Percentiles rank a stretch among this genome's conserved stretches.
These are phyloP conservation scores for Pyrus pyrifolia DNA, from an alignment of 306 rosid species.

Conservation along the genomic window DNA sequence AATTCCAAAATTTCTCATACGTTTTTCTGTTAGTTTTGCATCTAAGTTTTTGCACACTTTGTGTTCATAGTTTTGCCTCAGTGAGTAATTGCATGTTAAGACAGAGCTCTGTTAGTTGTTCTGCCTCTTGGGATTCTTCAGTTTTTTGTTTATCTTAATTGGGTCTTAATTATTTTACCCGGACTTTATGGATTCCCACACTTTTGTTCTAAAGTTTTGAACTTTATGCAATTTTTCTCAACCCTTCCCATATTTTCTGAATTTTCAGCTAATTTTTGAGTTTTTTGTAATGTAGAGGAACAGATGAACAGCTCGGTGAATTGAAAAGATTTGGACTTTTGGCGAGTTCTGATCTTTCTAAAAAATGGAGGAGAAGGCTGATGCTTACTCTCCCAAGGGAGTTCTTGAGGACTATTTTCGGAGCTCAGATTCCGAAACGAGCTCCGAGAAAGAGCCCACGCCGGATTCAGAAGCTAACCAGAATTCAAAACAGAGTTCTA, in stretches of 20 bases:
- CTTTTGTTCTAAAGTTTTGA: neutral
- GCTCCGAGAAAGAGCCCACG: conserved; percentile 50
- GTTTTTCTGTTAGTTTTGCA: neutral
- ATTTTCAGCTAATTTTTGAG: neutral
- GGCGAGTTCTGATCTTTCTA: conserved; percentile 14
- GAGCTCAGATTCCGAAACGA: conserved; percentile 76
- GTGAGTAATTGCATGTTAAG: neutral
- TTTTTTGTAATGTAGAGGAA: neutral
- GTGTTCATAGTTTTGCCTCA: conserved; percentile 12
- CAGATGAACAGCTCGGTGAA: neutral
- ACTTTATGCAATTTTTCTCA: neutral
- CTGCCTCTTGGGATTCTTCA: conserved; percentile 6
- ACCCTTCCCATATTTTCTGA: neutral
- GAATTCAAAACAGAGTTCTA: conserved; percentile 33
- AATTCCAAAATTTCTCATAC: neutral
- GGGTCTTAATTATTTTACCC: neutral
- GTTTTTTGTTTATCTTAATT: conserved; percentile 4
- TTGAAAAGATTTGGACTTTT: neutral
- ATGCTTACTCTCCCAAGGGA: conserved; percentile 55
- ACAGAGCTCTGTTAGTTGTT: neutral
- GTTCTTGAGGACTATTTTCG: conserved; percentile 82
- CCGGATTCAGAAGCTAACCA: conserved; percentile 25
- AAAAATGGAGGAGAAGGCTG: conserved; percentile 60
- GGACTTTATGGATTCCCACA: conserved; percentile 15
- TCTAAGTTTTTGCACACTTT: conserved; percentile 1